Base-by-base conservation (phyloP, 2,329 filamentous ascomycete species). In the Chalaropsis ovoidea region DNA sequence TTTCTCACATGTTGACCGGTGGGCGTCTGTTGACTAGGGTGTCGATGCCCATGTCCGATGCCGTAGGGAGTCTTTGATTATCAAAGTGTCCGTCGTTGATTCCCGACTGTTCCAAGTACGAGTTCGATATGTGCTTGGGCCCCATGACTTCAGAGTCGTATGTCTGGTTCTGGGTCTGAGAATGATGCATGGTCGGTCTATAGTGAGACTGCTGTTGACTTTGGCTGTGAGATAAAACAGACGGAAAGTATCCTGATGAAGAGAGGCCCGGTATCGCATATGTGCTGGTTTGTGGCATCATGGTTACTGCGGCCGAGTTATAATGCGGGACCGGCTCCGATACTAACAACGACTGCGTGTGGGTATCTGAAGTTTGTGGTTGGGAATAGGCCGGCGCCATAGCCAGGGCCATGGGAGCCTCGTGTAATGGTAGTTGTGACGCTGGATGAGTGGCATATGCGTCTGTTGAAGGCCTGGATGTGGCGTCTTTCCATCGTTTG, bases 1-100 rank as follows among this genome's bases (percentile, higher is more conserved):
- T 6, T 31, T 10, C 60, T 65, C 39, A 67, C 65, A 65, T 68
- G 45, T 52, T 56, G 5, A 41, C 58, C 2, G 62, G 62, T 13
- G 47, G 64, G n/a, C n/a, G n/a, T 4, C 80, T 77, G 72, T 84
- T 82, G 69, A 85, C 82, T 67, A 85, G 80, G 62, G 80, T 76
- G 63, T 80, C 80, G 70, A 86, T 85, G 27, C 81, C 82, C 82
- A 86, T 85, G 70, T 85, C 82, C 61, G 80, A 79, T 68, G 80
- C 81, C 5, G 82, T 76, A 65, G 83, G 75, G 52, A 82, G 60
- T 61, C 42, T 61, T 13, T 67, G 65, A 7, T 52, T 39, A n/a
- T 43, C 54, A 61, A 64, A 67, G 31, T 67, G n/a, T 17, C 24
- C 43, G 74, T 69, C 78, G 77, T 8, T 75, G 74, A 69, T 58